Conservation (phyloP, 1,284 basidiomycete species). For the Tilletiopsis washingtonensis region DNA sequence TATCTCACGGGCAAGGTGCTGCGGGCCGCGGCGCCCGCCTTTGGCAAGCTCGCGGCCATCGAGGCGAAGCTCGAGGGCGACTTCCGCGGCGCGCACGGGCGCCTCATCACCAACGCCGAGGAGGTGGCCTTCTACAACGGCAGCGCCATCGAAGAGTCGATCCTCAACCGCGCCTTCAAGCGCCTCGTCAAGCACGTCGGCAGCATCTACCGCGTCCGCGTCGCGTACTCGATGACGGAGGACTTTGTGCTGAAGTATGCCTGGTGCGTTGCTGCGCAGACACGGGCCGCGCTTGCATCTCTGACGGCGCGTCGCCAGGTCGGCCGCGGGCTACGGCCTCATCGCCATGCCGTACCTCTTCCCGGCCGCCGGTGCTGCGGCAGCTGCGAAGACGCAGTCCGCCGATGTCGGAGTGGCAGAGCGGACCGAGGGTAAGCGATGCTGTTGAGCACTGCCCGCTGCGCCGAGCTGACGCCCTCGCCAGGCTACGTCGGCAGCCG, state of each 20-base stretch:
- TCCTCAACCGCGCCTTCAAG: slow-evolving; percentile 71
- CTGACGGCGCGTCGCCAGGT: not conserved
- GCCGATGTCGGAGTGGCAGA: too few relatives aligned
- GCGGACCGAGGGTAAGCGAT: too few relatives aligned
- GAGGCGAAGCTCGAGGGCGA: slow-evolving; percentile 79
- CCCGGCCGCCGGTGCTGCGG: slow-evolving; percentile 10
- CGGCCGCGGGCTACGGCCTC: slow-evolving; percentile 45
- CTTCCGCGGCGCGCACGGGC: slow-evolving; percentile 77
- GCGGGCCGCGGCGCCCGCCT: slow-evolving; percentile 78
- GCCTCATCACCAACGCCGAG: slow-evolving; percentile 83
- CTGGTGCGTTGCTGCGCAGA: slow-evolving; percentile 14
- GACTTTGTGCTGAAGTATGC: slow-evolving; percentile 47
- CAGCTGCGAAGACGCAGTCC: slow-evolving; percentile 64
- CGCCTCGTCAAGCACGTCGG: slow-evolving; percentile 80
- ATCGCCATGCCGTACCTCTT: slow-evolving; percentile 44
- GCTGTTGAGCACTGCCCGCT: too few relatives aligned
- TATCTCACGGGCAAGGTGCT: slow-evolving; percentile 75
- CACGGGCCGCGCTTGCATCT: not conserved
- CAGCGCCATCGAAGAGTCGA: slow-evolving; percentile 71
- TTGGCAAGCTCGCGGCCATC: slow-evolving; percentile 80
- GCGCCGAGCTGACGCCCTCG: too few relatives aligned
- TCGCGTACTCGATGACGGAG: slow-evolving; percentile 44
- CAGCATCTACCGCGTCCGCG: slow-evolving; percentile 72
- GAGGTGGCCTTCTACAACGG: slow-evolving; percentile 93
- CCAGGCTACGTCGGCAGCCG: slow-evolving; percentile 78